Evolutionary conservation across 2,329 filamentous ascomycete species (phyloP), one percentile per base, ranked within the genome.

Genomic region (Aspergillus pseudotamarii): DNA sequence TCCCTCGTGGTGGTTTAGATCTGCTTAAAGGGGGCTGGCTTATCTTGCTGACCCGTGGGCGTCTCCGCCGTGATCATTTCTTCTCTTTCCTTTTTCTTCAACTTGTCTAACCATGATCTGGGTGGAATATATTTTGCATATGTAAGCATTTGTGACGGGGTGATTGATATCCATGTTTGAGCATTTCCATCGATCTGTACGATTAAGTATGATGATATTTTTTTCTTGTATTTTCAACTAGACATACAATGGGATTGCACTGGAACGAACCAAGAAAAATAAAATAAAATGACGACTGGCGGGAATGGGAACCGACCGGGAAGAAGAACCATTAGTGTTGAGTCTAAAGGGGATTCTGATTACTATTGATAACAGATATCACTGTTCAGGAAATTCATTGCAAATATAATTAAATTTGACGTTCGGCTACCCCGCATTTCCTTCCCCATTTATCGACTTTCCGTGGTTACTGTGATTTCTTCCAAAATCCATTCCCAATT

Each of bases 371-470:
- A 68, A 68, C 64, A 62, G 60, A 58, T 54, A 62, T 58, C 43
- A 56, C 30, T 21, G 14, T 36, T 16, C 34, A 63, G 61, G 55
- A 48, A 16, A 30, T 50, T 16, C n/a, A 21, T 28, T 50, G 41
- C 41, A 34, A 36, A 32, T 48, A 36, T 45, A 56, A 48, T 48
- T 57, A 38, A 57, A 48, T 56, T 56, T 45, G 41, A 48, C 34
- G 38, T 59, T 60, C 56, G 58, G 55, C 53, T 71, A 75, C 73
- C 73, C 73, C 73, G 73, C 73, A 73, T 68, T 68, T 64, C 19
- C 32, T 48, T 36, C 30, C 51, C 34, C 34, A 36, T 48, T 48
- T 60, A 57, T 57, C 56, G 58, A 32, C 53, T 50, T 45, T 61
- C 56, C 54, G n/a, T 41, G 34, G 45, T 38, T 21, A 46, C 32